Evolutionary conservation across 2,329 filamentous ascomycete species (phyloP).

Genomic region (Didymella glomerata): DNA sequence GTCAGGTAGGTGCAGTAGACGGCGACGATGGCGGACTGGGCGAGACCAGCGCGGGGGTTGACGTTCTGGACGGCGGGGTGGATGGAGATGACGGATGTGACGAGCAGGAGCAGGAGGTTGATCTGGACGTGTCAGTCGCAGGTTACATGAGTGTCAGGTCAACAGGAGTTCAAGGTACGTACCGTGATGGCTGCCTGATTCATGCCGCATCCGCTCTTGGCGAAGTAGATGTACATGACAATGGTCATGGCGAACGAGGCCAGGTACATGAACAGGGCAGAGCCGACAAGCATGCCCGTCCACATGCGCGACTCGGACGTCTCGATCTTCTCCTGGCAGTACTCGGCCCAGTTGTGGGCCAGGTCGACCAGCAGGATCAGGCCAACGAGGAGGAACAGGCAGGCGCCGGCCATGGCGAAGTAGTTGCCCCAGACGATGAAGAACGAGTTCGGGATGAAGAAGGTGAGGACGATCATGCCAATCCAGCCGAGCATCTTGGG

Average conservation of each 20-base stretch:
- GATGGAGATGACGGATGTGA: constrained; percentile 83
- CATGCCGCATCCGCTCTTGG: constrained; percentile 82
- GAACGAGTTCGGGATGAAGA: constrained; percentile 94
- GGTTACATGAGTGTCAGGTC: not conserved
- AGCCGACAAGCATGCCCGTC: constrained; percentile 88
- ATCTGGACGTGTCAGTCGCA: constrained; percentile 56
- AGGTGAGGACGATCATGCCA: constrained; percentile 84
- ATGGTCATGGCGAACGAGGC: constrained; percentile 92
- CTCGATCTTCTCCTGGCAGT: constrained; percentile 93
- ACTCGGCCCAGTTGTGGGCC: constrained; percentile 96
- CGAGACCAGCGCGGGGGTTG: constrained; percentile 91
- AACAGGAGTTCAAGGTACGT: constrained; percentile 47
- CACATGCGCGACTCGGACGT: constrained; percentile 83
- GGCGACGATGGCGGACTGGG: constrained; percentile 97
- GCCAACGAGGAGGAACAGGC: constrained; percentile 92
- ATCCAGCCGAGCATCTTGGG: constrained; percentile 94
- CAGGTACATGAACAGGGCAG: constrained; percentile 92
- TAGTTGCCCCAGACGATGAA: constrained; percentile 98
- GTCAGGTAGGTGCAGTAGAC: constrained; percentile 99
- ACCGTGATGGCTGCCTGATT: constrained; percentile 93
- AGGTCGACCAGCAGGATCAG: constrained; percentile 92
- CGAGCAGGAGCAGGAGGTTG: constrained; percentile 84
- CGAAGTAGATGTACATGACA: constrained; percentile 97
- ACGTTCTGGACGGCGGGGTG: constrained; percentile 89
- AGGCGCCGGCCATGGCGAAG: constrained; percentile 84